Evolutionary conservation across 208 protist species (phyloP), one percentile per base, ranked within the genome.

Genomic region (Trypanosoma lewisi): DNA sequence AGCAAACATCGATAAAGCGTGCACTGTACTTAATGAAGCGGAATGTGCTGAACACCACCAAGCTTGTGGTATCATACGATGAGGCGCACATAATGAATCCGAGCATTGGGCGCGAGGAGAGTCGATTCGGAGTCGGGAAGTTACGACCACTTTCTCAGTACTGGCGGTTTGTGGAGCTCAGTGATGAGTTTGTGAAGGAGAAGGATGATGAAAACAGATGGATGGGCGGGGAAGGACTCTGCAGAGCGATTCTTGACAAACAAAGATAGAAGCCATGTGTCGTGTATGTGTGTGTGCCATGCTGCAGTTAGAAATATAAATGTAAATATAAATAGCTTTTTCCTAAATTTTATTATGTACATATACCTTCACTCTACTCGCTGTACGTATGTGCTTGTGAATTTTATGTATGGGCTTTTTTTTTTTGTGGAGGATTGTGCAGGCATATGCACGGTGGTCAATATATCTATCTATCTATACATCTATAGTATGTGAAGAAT

Each of bases 91-190:
- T 19, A 6, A 19, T 31, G 7, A 67, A 67, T 31, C 74, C 69
- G 2, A 49, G 34, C n/a, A 53, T 92, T 47, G 58, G 53, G 14
- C 27, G 71, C 17, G 53, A 77, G 19, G 23, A 44, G 41, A 37
- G 30, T 9, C 86, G 79, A 53, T 93, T 87, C 54, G 89, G 89
- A 16, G 65, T 85, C 66, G 89, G 89, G 9, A 63, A 31, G 6
- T 17, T 49, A 28, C 80, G 89, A 7, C 60, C 77, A 1, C 21
- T 93, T 21, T 25, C 81, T 16, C 56, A 68, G 30, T 95, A 82
- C 50, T 95, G 89, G 86, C n/a, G 71, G 27, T 82, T 78, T 67
- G 73, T 68, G 21, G 55, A 87, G 54, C 75, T 93, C 37, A 78
- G 68, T 19, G 83, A 93, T 61, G 74, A 73, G 25, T 82, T 78